phyloP scores from a whole-genome alignment of 2,329 filamentous ascomycete genomes.

The Trichocomaceae sp. region DNA sequence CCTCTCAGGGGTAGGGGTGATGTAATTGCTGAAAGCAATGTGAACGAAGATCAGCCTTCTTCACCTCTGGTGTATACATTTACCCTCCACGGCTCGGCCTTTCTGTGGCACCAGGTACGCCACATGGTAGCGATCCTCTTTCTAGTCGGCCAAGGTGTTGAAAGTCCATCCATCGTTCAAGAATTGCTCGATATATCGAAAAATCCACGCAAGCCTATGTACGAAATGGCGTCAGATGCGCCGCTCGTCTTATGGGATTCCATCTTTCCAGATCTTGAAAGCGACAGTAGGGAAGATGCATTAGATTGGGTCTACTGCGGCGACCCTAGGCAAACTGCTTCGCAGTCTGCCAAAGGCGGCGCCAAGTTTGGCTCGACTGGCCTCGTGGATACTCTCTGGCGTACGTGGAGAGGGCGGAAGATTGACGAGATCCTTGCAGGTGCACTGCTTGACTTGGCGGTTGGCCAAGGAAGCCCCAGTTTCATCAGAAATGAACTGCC shows the following conservation, averaged over 20 bases:
- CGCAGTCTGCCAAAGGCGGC: slow-evolving; percentile 42
- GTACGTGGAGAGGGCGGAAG: slow-evolving; percentile 73
- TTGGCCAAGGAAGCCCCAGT: slow-evolving; percentile 36
- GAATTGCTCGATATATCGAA: slow-evolving; percentile 65
- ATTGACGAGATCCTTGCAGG: slow-evolving; percentile 82
- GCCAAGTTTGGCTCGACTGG: slow-evolving; percentile 59
- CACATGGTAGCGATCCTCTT: slow-evolving; percentile 94
- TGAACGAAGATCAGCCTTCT: slow-evolving; percentile 26
- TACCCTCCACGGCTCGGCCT: slow-evolving; percentile 80
- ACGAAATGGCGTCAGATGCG: slow-evolving; percentile 83
- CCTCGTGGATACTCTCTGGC: slow-evolving; percentile 71
- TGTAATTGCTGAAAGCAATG: slow-evolving; percentile 34
- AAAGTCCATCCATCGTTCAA: slow-evolving; percentile 64
- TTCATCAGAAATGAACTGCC: slow-evolving; percentile 21
- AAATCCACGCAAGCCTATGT: slow-evolving; percentile 71
- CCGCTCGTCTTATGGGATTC: slow-evolving; percentile 96
- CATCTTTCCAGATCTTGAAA: slow-evolving; percentile 61
- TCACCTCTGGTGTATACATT: slow-evolving; percentile 72
- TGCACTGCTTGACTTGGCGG: slow-evolving; percentile 60
- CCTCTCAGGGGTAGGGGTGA: slow-evolving; percentile 20
- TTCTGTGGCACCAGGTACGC: slow-evolving; percentile 96
- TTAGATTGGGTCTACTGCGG: slow-evolving; percentile 75
- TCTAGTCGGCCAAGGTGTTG: slow-evolving; percentile 80
- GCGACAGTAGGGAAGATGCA: slow-evolving; percentile 49
- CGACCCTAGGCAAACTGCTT: slow-evolving; percentile 47